These are phyloP conservation scores for Blastobotrys parvus DNA, from an alignment of 805 yeast genomes.

Conservation along the genomic window DNA sequence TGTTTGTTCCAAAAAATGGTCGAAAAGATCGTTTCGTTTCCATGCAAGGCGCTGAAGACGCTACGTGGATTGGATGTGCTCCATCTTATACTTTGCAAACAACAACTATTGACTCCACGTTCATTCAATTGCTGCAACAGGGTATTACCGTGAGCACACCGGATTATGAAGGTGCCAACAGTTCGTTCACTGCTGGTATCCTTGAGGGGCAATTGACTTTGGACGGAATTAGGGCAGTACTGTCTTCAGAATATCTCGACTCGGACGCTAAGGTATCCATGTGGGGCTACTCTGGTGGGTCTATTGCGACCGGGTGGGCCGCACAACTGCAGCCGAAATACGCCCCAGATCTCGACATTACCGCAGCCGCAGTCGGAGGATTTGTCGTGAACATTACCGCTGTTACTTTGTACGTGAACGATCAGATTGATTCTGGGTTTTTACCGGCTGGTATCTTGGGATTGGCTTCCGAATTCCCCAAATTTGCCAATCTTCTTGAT, in stretches of 20 bases:
- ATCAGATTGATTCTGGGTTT: conserved; percentile 17
- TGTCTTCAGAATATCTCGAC: conserved; percentile 12
- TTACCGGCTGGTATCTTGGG: conserved; percentile 21
- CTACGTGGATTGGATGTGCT: conserved; percentile 21
- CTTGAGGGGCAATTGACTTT: conserved; percentile 22
- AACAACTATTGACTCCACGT: conserved; percentile 7
- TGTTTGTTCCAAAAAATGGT: conserved; percentile 6
- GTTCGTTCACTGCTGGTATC: conserved; percentile 16
- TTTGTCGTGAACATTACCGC: conserved; percentile 19
- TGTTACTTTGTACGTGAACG: conserved; percentile 13
- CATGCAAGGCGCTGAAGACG: conserved; percentile 25
- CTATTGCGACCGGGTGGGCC: conserved; percentile 22
- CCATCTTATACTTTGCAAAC: conserved; percentile 21
- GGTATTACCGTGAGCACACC: conserved; percentile 13
- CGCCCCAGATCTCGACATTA: conserved; percentile 20
- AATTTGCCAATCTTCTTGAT: conserved; percentile 7
- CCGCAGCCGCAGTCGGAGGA: conserved; percentile 24
- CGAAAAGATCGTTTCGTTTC: conserved; percentile 14
- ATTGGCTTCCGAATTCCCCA: conserved; percentile 17
- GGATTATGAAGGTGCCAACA: conserved; percentile 16
- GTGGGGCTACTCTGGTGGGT: conserved; percentile 25
- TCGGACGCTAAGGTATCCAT: conserved; percentile 15
- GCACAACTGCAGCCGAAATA: conserved; percentile 21
- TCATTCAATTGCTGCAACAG: conserved; percentile 9
- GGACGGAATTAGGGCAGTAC: conserved; percentile 24